These are phyloP conservation scores for Ajuga chamaepitys DNA, from an alignment of 257 asterid species.

Conservation along the genomic window DNA sequence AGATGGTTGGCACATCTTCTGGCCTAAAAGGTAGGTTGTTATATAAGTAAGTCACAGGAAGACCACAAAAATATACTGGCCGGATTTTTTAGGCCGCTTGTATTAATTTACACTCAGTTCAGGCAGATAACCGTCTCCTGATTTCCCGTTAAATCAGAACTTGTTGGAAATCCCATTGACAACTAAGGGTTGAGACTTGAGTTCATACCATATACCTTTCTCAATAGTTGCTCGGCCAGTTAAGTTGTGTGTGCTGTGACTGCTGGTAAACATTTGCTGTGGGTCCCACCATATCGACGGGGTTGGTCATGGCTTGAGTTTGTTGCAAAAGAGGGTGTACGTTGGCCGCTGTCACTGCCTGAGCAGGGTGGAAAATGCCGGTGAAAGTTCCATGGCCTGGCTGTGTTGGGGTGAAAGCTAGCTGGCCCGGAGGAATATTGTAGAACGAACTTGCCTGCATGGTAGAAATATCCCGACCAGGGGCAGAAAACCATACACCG, in stretches of 20 bases:
- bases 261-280: conserved; percentile 67
- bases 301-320: conserved; percentile 63
- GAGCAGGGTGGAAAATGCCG: conserved; percentile 73
- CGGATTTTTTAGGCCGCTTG: conserved; percentile 32
- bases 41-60: conserved; percentile 44
- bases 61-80: conserved; percentile 39
- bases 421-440: conserved; percentile 77
- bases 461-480: conserved; percentile 63
- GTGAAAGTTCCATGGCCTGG: conserved; percentile 74
- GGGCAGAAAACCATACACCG: conserved; percentile 65
- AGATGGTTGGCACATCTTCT: conserved; percentile 21
- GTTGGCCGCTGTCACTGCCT: conserved; percentile 51
- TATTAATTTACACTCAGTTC: conserved; percentile 37
- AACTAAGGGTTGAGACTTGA: conserved; percentile 21
- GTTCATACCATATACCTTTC: conserved; percentile 7
- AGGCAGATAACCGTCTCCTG: conserved; percentile 23
- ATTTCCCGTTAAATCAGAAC: conserved; percentile 24
- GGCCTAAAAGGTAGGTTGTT: conserved; percentile 29
- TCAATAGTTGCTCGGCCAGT: conserved; percentile 84
- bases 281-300: conserved; percentile 76
- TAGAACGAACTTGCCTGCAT: conserved; percentile 73
- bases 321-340: conserved; percentile 81
- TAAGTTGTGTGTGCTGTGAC: conserved; percentile 76
- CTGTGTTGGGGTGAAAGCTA: conserved; percentile 68
- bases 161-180: conserved; percentile 25